Evolutionary conservation across 1,139 yeast genomes (phyloP), one percentile per base, ranked within the genome.

Genomic region (Zygoascus meyerae): DNA sequence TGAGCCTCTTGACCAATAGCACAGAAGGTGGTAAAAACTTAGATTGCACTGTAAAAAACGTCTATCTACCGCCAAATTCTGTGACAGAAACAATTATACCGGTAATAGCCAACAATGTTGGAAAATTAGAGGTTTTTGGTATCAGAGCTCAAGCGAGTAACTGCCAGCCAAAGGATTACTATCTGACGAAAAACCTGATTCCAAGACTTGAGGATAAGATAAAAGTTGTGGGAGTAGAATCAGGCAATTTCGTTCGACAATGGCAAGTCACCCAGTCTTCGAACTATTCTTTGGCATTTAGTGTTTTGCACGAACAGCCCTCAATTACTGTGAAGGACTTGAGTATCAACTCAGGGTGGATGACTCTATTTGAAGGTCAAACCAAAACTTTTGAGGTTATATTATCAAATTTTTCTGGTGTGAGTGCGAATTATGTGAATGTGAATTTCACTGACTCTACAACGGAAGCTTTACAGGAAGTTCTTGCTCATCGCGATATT

Each of bases 281-380:
- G 8, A 40, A 40, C 14, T 48, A 51, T 6, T 30, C 45, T 8
- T 32, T 49, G 11, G 54, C 53, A 26, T 53, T 66, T 5, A 63
- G 66, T 3, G 84, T 84, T 0, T 71, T 83, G 12, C 74, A 81
- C 1, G 77, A 83, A 0, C 90, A 86, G 56, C 95, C 95, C 0
- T 66, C 73, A 7, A 66, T 86, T 42, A 72, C 78, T 1, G 62
- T 83, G 6, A 67, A 77, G 1, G 72, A 75, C 37, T 66, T 78
- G 5, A 75, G 80, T 60, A 70, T 84, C 6, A 73, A 76, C 31
- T 81, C 81, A 57, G 79, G 81, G 2, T 81, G 86, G 80, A 59
- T 83, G 3, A 82, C 86, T 87, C 63, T 86, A n/a, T 64, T 86
- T 17, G 95, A 86, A 59, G 95, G 95, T 5, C 95, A 87, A 55